Percentiles rank a stretch among this genome's conserved stretches.
Conservation (phyloP, 768 basidiomycete genomes). For the Termitomyces sp. region DNA sequence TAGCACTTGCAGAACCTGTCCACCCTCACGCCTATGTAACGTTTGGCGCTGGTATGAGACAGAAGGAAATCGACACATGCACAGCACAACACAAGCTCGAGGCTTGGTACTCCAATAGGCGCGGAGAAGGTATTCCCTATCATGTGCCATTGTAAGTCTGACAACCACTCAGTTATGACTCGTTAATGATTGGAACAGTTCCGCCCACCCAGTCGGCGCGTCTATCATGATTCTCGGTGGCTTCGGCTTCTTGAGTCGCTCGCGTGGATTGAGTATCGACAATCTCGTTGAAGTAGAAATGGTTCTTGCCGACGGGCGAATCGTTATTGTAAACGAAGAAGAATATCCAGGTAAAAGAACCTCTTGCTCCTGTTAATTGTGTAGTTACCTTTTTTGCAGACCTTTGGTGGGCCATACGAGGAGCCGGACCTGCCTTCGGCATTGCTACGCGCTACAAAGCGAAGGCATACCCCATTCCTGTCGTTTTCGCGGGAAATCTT, state of each 20-base stretch:
- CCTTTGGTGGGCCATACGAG: constrained; percentile 84
- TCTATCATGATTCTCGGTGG: constrained; percentile 82
- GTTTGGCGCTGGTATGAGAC: constrained; percentile 80
- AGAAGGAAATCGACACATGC: constrained; percentile 78
- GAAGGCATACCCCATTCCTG: constrained; percentile 82
- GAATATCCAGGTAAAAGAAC: constrained; percentile 55
- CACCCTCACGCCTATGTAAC: constrained; percentile 76
- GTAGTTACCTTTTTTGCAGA: constrained; percentile 35
- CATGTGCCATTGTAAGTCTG: constrained; percentile 69
- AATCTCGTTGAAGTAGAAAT: constrained; percentile 89
- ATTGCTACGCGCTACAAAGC: constrained; percentile 88
- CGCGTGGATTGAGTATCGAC: constrained; percentile 84
- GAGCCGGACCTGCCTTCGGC: constrained; percentile 78
- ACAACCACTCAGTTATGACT: not conserved
- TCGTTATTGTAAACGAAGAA: constrained; percentile 69
- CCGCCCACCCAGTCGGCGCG: constrained; percentile 76
- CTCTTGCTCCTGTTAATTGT: not conserved
- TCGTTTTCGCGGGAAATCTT: constrained; percentile 88
- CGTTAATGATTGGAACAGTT: constrained; percentile 30
- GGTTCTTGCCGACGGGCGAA: constrained; percentile 86
- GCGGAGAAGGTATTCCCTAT: constrained; percentile 59
- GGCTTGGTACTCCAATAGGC: constrained; percentile 45
- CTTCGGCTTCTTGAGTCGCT: constrained; percentile 80
- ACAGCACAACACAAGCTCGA: constrained; percentile 65
- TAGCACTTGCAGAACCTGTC: constrained; percentile 50